Base-by-base conservation (phyloP, 2,329 filamentous ascomycete genomes). In the Dactylonectria estremocensis region DNA sequence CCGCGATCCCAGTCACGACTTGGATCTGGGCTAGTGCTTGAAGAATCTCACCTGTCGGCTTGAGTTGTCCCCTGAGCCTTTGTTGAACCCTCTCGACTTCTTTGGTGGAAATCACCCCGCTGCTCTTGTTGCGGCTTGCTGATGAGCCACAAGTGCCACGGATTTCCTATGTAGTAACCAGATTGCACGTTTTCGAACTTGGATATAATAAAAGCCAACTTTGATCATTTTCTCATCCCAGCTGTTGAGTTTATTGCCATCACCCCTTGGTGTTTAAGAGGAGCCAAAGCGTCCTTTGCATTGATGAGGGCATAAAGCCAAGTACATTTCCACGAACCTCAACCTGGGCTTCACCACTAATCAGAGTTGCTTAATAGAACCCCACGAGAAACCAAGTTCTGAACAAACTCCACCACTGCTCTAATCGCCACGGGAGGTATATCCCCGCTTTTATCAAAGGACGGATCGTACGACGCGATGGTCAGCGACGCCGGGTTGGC, bases 401-500 rank as follows among this genome's bases (percentile, higher is more conserved):
- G 56, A 3, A 71, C n/a, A 63, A 74, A 74, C 13, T 62, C 40
- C 62, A 71, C 40, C 22, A 37, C 20, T 1, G 52, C 64, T 18
- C 57, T 69, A 11, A 74, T 66, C 10, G 71, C 69, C 7, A 72
- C 67, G n/a, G 67, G 63, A 1, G 68, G 62, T n/a, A 76, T 72
- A 11, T 35, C 64, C 3, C 62, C 67, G 1, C 60, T 40, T 2
- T 46, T 28, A 11, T 75, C 74, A 64, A 68, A 73, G 2, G 55
- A 64, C 14, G 74, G 75, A 35, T 76, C 75, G 58, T 68, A 76
- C 0, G 74, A 76, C 2, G 75, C 73, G 48, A 74, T 31, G 1
- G 72, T 73, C 28, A 75, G 37, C 1, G 68, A 68, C 22, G 70
- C 49, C 5, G 74, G 74, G 6, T 53, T 64, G 11, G 71, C 68